phyloP scores from a whole-genome alignment of 306 rosid genomes.

The Styphnolobium japonicum region DNA sequence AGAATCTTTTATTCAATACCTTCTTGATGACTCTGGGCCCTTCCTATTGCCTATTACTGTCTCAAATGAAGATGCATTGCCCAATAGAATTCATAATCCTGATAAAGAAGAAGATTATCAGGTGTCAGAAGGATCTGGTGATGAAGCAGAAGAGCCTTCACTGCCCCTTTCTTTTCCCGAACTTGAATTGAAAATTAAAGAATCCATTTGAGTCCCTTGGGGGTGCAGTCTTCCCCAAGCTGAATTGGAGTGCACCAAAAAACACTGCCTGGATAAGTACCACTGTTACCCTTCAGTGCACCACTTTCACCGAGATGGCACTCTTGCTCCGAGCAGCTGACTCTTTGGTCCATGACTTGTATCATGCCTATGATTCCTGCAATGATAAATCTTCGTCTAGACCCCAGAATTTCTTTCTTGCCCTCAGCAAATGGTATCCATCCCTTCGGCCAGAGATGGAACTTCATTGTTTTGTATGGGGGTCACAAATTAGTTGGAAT shows the following conservation, averaged over 20 bases:
- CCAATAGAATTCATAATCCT: conserved; percentile 67
- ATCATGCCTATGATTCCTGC: conserved; percentile 83
- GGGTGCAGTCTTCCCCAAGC: conserved; percentile 73
- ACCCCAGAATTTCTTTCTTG: conserved; percentile 60
- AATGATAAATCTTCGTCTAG: conserved; percentile 46
- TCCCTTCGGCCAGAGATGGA: conserved; percentile 73
- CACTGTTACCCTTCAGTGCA: conserved; percentile 49
- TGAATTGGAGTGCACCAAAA: conserved; percentile 92
- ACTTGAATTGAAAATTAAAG: conserved; percentile 66
- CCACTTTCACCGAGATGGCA: conserved; percentile 68
- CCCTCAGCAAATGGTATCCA: conserved; percentile 78
- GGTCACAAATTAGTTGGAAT: conserved; percentile 50
- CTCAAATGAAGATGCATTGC: conserved; percentile 70
- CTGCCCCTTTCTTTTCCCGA: conserved; percentile 69
- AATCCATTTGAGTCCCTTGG: conserved; percentile 67
- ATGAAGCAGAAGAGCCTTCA: conserved; percentile 54
- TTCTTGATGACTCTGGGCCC: conserved; percentile 69
- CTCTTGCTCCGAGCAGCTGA: conserved; percentile 72
- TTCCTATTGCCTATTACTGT: conserved; percentile 68
- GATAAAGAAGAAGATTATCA: conserved; percentile 67
- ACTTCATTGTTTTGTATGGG: conserved; percentile 65
- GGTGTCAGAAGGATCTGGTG: conserved; percentile 58
- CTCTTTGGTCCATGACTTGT: conserved; percentile 73
- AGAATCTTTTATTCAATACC: conserved; percentile 62
- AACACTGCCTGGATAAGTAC: conserved; percentile 82